These are phyloP conservation scores for Botryotinia calthae DNA, from an alignment of 2,329 filamentous ascomycete genomes.

Conservation along the genomic window DNA sequence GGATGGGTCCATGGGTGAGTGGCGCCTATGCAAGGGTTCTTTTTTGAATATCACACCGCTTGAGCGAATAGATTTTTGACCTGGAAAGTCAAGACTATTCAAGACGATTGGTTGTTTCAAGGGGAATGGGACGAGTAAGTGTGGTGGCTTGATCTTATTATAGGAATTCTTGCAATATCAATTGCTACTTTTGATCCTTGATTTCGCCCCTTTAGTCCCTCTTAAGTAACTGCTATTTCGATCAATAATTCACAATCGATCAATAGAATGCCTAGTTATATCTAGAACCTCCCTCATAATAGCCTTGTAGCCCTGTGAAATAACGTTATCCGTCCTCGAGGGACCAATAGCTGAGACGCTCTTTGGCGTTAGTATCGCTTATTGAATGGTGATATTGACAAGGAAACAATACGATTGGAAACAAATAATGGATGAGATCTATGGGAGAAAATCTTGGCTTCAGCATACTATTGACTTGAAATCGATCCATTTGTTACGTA, in stretches of 20 bases:
- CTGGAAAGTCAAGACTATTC: background rate
- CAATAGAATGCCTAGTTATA: background rate
- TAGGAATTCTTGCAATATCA: background rate
- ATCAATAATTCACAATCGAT: background rate
- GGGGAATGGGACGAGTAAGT: slow-evolving; percentile 1
- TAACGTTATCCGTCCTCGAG: background rate
- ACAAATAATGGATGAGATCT: background rate
- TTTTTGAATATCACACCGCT: slow-evolving; percentile 16
- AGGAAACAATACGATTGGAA: background rate
- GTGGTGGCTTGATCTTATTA: slow-evolving; percentile 12
- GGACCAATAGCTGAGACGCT: background rate
- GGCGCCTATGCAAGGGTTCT: slow-evolving; percentile 19
- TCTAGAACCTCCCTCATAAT: background rate
- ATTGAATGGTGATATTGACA: background rate
- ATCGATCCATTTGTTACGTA: background rate
- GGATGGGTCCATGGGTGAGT: background rate
- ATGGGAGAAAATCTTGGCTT: slow-evolving; percentile 5
- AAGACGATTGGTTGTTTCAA: slow-evolving; percentile 16
- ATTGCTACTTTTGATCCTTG: background rate
- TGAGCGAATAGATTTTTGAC: slow-evolving; percentile 10
- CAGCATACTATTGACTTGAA: background rate
- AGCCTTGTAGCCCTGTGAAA: slow-evolving; percentile 8
- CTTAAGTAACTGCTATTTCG: background rate
- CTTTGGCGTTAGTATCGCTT: slow-evolving; percentile 8
- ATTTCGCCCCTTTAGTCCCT: background rate